Evolutionary conservation across 2,329 filamentous ascomycete genomes (phyloP), one percentile per base, ranked within the genome.

Genomic region (Sarocladium kiliense): DNA sequence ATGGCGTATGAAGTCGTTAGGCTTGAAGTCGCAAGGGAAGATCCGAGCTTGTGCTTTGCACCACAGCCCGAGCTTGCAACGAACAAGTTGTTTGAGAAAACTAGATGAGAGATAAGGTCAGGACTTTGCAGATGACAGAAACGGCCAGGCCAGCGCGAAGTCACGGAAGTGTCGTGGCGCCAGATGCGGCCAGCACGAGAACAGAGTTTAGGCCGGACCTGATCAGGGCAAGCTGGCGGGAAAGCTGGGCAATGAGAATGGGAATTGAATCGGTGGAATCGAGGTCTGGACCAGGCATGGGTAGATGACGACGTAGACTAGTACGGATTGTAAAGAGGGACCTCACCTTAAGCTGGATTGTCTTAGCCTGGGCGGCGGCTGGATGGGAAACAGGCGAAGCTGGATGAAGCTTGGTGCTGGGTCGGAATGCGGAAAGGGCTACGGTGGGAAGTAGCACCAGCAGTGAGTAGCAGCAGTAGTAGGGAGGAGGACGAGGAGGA

Each of bases 161-260:
- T 6, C 5, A 30, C 11, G 21, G 44, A 6, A 27, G 44, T 47
- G 44, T 47, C 44, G 12, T 18, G 16, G 47, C 27, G 18, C 26
- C 27, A 36, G 26, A 32, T 10, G 14, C 30, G 27, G 47, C 47
- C 14, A 26, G 27, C 5, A 19, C 4, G 25, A 34, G 25, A 51
- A 51, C 12, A 51, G 47, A 51, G 47, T 51, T 51, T 51, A 21
- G 47, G 47, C 47, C n/a, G 47, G 36, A n/a, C 47, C 30, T 16
- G 30, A 51, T 51, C 27, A 51, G 47, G 47, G 27, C 47, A 51
- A 36, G 47, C 30, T 34, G 47, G 9, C 47, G n/a, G n/a, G n/a
- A 21, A 51, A 51, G 47, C n/a, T 51, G 44, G 44, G 44, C 44
- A 30, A 30, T n/a, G 30, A 12, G 25, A n/a, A 47, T 47, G 44